Base-by-base conservation (phyloP, 352 stramenopile genomes). In the Phytophthora nicotianae region DNA sequence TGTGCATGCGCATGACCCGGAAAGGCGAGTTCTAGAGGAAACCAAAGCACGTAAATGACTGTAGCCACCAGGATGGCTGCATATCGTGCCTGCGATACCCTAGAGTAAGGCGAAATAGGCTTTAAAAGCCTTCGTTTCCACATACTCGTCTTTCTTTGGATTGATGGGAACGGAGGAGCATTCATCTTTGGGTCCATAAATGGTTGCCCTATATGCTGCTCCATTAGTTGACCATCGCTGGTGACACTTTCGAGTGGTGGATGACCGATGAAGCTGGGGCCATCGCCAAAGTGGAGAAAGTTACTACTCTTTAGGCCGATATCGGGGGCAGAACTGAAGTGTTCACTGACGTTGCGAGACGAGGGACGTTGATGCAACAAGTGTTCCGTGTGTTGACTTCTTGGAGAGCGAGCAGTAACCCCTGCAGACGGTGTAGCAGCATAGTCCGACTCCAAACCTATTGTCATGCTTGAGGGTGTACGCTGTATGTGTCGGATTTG, bases 11-110 rank as follows among this genome's bases (percentile, higher is more conserved):
- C 13, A 13, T 61, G 23, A 0, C 51, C 29, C 0, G 67, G 45
- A 62, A 85, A 89, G 2, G 75, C 77, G 2, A 74, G 56, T 1
- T 65, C 50, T 19, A 85, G 20, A 0, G 81, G 79, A 37, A 81
- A 77, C 19, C 54, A 68, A 5, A 86, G 32, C 0, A 75, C 43
- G 27, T 85, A 77, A 29, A 50, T 38, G 16, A 69, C 14, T 8
- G 75, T 70, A 5, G 54, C 49, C 20, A 75, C 7, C 29, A 78
- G n/a, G 2, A 81, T 45, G 3, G 72, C 9, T 0, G 43, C 29
- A 4, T 70, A 62, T 6, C 77, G 69, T 9, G 64, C 41, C 5
- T 71, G 68, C 5, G 66, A 69, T 1, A 75, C 24, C 0, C 32
- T 68, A 0, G 74, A 81, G 21, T 67, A 75, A 0, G 69, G 79